Base-by-base conservation (phyloP, 2,329 filamentous ascomycete genomes). In the Monilinia polystroma region DNA sequence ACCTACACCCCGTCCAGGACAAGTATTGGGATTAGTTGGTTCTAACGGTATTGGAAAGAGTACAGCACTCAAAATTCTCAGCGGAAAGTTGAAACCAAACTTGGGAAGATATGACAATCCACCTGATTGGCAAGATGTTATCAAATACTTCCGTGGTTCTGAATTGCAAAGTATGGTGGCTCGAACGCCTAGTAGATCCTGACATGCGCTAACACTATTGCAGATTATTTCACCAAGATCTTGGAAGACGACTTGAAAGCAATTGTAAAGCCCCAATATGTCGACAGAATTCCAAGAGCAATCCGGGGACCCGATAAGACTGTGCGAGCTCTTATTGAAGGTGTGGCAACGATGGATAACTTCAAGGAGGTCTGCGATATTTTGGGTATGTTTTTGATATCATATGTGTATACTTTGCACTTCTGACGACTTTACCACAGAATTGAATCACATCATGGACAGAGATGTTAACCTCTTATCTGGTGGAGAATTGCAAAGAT, bases 21-120 rank as follows among this genome's bases (percentile, higher is more conserved):
- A 98, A 78, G 96, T 99, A 41, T 82, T 99, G 67, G 95, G 95
- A 83, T 85, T 99, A 63, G 96, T 99, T 55, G 96, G 95, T 79
- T 98, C 95, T 75, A 99, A 99, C 87, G 95, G 96, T 92, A 99
- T 98, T 76, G 95, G 95, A 81, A 99, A 99, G 87, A 97, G 93
- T 83, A 99, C 95, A n/a, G 96, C 95, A 11, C 83, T 99, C 79
- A 99, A 99, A 85, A 97, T 99, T 79, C 88, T 99, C 75, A 96
- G 92, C 76, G 95, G 95, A 77, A 99, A 98, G 82, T 85, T 99
- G 76, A 99, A 99, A 87, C 95, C 95, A 68, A 99, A 99, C 80
- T 80, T 99, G 80, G 95, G 96, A 72, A 87, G 90, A 77, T 97
- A 91, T 78, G 93, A 98, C 73, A 96, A 98, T 80, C 94, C 95